phyloP scores from a whole-genome alignment of 495 filamentous ascomycete species.

The Tirmania nivea region DNA sequence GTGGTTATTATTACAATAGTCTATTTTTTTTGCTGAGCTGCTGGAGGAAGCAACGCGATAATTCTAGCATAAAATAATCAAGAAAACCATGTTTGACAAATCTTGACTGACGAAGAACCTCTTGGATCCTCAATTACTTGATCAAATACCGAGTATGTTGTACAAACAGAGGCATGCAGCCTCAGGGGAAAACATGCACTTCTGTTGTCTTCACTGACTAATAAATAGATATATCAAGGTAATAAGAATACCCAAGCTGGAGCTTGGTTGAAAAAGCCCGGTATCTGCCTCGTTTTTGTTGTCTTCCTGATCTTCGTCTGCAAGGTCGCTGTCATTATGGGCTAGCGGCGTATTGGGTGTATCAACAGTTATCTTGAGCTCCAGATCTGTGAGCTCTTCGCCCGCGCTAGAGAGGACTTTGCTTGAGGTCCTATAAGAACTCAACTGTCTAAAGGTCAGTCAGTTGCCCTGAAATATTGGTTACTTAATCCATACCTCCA shows the following conservation, averaged over 20 bases:
- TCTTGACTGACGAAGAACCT: too few species aligned
- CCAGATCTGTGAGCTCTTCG: neutral
- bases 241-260: neutral
- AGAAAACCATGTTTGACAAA: too few species aligned
- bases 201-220: neutral
- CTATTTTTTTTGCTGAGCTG: too few species aligned
- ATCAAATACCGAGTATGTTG: too few species aligned
- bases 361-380: neutral
- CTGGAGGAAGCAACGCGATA: too few species aligned
- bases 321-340: neutral
- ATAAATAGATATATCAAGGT: neutral
- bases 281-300: neutral
- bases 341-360: neutral
- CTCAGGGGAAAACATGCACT: too few species aligned
- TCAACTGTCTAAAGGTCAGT: too few species aligned
- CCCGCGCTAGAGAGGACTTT: neutral
- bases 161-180: too few species aligned
- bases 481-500: neutral
- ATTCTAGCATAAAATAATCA: too few species aligned
- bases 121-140: too few species aligned
- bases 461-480: too few species aligned
- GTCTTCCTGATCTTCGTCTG: neutral
- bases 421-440: neutral
- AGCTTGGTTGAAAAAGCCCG: neutral
- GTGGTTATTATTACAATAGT: too few species aligned